Evolutionary conservation across 106 monocot species (phyloP).

Genomic region (Dioscorea alata): DNA sequence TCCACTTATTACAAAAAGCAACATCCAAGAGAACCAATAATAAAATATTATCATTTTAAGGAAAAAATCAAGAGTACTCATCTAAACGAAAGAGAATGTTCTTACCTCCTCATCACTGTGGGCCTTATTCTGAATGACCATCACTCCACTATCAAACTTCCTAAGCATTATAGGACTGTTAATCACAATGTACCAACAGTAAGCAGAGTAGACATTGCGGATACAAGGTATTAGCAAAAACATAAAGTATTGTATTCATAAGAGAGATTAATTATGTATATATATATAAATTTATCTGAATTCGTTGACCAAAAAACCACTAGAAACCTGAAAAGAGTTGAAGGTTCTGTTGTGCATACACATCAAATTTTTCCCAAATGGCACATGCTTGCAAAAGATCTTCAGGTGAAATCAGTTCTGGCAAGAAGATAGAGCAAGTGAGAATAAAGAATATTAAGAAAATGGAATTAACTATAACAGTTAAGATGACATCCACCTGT

Average conservation of each 20-base stretch:
- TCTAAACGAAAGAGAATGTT: no score
- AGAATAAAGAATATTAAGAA: conserved; percentile 3
- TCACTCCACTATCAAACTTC: conserved; percentile 96
- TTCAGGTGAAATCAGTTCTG: conserved; percentile 98
- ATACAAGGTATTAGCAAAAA: no score
- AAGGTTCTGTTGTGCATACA: conserved; percentile 73
- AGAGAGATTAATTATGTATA: no score
- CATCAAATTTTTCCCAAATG: conserved; percentile 97
- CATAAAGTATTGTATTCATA: no score
- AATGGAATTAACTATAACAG: not conserved
- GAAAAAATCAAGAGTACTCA: no score
- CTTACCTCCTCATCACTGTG: conserved; percentile 89
- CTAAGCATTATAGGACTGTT: conserved; percentile 88
- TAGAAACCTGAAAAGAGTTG: conserved; percentile 35
- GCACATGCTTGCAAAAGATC: conserved; percentile 93
- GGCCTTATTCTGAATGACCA: conserved; percentile 87
- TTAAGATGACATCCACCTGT: conserved; percentile 46
- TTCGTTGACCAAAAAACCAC: not conserved
- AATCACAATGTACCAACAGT: conserved; percentile 4
- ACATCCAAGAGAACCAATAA: no score
- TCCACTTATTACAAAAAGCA: no score
- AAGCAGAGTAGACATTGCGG: no score
- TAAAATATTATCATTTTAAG: no score
- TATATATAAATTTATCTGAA: not conserved
- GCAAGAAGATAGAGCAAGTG: conserved; percentile 1